Conservation (phyloP, 208 protist species). For the Wallacemonas rigidus region DNA sequence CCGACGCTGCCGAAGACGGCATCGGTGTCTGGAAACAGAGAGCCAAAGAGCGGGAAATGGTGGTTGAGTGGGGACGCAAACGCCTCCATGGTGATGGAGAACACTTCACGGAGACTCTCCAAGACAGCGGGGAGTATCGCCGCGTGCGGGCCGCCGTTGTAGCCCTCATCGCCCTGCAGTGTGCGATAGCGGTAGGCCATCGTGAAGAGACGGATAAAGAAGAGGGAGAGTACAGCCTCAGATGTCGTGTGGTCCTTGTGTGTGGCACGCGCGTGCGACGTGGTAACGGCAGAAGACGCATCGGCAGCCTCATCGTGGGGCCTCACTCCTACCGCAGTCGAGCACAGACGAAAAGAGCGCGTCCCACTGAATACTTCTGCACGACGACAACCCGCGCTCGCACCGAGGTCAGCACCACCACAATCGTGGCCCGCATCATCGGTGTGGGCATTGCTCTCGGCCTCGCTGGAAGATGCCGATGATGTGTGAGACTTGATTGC, state of each 20-base stretch:
- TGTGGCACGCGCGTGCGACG: neutral
- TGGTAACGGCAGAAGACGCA: too few species aligned
- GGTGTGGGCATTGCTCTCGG: too few species aligned
- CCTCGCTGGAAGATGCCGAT: too few species aligned
- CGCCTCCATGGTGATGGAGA: constrained; percentile 71
- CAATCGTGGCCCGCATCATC: too few species aligned
- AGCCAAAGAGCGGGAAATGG: constrained; percentile 71
- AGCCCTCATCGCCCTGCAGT: constrained; percentile 54
- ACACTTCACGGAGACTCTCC: constrained; percentile 33
- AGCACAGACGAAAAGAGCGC: too few species aligned
- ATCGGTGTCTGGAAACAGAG: constrained; percentile 87
- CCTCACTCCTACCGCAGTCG: too few species aligned
- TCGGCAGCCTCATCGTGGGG: too few species aligned
- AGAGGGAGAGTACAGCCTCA: constrained; percentile 12
- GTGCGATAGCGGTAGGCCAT: constrained; percentile 62
- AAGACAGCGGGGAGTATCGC: constrained; percentile 64
- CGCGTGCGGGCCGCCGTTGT: constrained; percentile 75
- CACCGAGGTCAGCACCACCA: too few species aligned
- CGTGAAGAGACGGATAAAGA: constrained; percentile 46
- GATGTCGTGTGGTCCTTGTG: neutral
- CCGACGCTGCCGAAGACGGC: constrained; percentile 73
- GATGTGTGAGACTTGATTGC: too few species aligned
- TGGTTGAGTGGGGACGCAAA: constrained; percentile 90
- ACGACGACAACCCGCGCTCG: too few species aligned
- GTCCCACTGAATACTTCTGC: too few species aligned